These are phyloP conservation scores for Nicotiana tabacum DNA, from an alignment of 257 asterid species.

Conservation along the genomic window DNA sequence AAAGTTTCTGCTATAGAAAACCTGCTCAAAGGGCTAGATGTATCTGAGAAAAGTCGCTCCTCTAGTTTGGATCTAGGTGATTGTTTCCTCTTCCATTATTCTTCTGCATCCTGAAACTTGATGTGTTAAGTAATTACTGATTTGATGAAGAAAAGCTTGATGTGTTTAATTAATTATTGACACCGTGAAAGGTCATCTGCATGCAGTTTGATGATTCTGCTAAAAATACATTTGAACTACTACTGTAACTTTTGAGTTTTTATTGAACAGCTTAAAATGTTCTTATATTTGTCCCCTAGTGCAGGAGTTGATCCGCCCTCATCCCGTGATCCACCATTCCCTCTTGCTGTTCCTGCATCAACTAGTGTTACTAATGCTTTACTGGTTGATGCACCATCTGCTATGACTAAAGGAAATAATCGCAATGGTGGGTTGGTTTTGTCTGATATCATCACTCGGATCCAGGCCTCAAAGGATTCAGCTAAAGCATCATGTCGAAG, in stretches of 20 bases:
- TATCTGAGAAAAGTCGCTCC: slow-evolving; percentile 74
- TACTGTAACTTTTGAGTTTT: slow-evolving; percentile 18
- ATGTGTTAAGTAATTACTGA: background rate
- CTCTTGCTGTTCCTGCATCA: slow-evolving; percentile 97
- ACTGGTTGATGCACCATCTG: slow-evolving; percentile 42
- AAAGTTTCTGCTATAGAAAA: slow-evolving; percentile 97
- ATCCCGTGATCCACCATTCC: slow-evolving; percentile 98
- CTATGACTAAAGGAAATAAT: slow-evolving; percentile 56
- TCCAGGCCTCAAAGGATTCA: slow-evolving; percentile 91
- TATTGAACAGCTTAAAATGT: slow-evolving; percentile 43
- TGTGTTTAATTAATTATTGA: background rate
- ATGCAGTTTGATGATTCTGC: background rate
- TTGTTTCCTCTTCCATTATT: slow-evolving; percentile 31
- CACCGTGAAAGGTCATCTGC: background rate
- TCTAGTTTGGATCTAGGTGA: slow-evolving; percentile 98
- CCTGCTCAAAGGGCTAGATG: slow-evolving; percentile 86
- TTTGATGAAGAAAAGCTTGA: background rate
- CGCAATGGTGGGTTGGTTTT: slow-evolving; percentile 82
- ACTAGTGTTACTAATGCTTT: slow-evolving; percentile 52
- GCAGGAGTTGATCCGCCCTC: slow-evolving; percentile 99
- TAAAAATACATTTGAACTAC: background rate
- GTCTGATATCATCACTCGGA: slow-evolving; percentile 93
- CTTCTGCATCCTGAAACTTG: slow-evolving; percentile 1
- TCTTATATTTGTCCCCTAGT: slow-evolving; percentile 64
- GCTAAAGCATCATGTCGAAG: slow-evolving; percentile 57